Evolutionary conservation across 73 alveolate species (phyloP), one percentile per base, ranked within the genome.

Genomic region (Stentor roeselii): DNA sequence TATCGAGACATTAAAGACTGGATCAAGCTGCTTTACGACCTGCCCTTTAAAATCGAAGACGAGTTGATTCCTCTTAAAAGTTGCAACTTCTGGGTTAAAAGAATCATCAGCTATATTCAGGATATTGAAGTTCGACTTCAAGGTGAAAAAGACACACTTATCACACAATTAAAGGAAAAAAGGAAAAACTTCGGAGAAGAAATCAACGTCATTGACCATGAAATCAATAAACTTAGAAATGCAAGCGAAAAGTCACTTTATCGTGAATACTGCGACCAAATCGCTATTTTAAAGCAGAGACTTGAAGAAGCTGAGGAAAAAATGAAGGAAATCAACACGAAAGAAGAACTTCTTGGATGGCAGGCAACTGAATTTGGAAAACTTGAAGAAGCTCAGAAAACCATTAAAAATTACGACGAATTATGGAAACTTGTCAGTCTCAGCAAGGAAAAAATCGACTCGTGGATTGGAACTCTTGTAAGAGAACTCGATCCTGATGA

Each of bases 291-390:
- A 3, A 76, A 31, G 36, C 78, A 78, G 15, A 88, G 78, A 67
- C 86, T 88, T 36, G 78, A 88, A 86, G 91, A 88, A 75, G 83
- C 83, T 59, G 94, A 88, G 60, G 86, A 75, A 76, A 14, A 92
- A 75, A 91, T 92, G 95, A 32, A 88, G 36, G 95, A 93, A 40
- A 95, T 95, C 67, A 93, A 95, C 78, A 83, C 84, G 60, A 89
- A 91, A 84, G 97, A 95, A 76, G 97, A 93, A 74, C 89, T 82
- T 75, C 78, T 95, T 2, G 97, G 95, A 21, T 91, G 93, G 93
- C 86, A 88, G 36, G 75, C 90, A 40, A 76, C 95, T 39, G 97
- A 90, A 59, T 95, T 93, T 90, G 90, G 92, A 2, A 86, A 88
- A 39, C 86, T 95, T 34, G 91, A 93, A 59, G 93, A 93, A 60